A percentile compares a stretch with the other conserved stretches of the same genome.
Conservation (phyloP, 768 basidiomycete genomes). For the Glaciozyma antarctica region DNA sequence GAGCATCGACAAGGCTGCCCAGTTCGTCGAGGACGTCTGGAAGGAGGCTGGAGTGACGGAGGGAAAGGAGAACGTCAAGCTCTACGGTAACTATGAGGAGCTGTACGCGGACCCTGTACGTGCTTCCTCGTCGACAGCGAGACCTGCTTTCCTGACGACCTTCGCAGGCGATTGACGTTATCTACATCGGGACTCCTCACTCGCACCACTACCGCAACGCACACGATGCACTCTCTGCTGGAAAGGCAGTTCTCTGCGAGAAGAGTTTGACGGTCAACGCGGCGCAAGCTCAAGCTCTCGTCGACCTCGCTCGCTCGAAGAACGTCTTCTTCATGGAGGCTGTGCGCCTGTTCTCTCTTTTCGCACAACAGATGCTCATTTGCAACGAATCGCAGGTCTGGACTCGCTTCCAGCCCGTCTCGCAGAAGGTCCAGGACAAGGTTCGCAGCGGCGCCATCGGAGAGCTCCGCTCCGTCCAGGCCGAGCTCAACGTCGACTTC, state of each 20-base stretch:
- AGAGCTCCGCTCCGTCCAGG: conserved; percentile 34
- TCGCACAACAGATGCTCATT: neutral
- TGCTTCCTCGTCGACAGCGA: too few relatives aligned
- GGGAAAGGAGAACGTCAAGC: conserved; percentile 29
- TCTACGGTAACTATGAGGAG: conserved; percentile 37
- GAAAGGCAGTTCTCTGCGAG: conserved; percentile 39
- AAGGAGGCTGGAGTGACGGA: conserved; percentile 34
- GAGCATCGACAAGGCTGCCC: conserved; percentile 32
- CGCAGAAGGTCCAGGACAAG: conserved; percentile 36
- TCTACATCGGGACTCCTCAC: conserved; percentile 40
- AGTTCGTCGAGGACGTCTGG: conserved; percentile 34
- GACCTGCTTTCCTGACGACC: neutral
- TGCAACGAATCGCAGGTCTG: conserved; percentile 31
- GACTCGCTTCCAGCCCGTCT: conserved; percentile 39
- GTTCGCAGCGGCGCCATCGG: conserved; percentile 36
- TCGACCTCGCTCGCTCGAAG: conserved; percentile 37
- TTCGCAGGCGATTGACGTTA: conserved; percentile 36
- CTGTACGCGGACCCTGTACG: conserved; percentile 27
- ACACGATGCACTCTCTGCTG: conserved; percentile 27
- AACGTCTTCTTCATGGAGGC: conserved; percentile 41
- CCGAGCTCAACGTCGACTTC: conserved; percentile 37
- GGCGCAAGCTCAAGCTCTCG: conserved; percentile 35
- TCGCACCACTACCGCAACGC: conserved; percentile 37
- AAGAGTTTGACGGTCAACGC: conserved; percentile 39
- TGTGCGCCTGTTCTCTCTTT: neutral